phyloP scores from a whole-genome alignment of 495 filamentous ascomycete genomes.

The Podospora bellae-mahoneyi region DNA sequence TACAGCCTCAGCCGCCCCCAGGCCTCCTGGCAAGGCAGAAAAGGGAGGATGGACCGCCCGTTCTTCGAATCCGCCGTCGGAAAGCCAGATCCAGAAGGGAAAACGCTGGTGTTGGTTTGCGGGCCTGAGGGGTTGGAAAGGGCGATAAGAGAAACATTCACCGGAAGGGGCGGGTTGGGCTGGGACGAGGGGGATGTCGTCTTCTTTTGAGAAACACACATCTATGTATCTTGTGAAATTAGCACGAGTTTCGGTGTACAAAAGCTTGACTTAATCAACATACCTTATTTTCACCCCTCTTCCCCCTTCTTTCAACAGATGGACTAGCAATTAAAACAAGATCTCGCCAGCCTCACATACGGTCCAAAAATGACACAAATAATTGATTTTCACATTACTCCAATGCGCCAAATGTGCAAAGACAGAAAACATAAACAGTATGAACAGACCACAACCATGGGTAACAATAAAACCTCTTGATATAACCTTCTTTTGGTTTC shows the following conservation, averaged over 20 bases:
- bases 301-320: no score
- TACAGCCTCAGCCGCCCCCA: slow-evolving; percentile 68
- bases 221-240: no score
- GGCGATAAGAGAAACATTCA: slow-evolving; percentile 58
- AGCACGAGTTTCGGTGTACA: no score
- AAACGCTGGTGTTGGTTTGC: slow-evolving; percentile 75
- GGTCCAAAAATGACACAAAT: neutral
- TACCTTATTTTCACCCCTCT: no score
- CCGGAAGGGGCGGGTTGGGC: slow-evolving; percentile 50
- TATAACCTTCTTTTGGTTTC: neutral
- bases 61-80: slow-evolving; percentile 62
- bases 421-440: neutral
- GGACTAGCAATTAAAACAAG: neutral
- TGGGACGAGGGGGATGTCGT: slow-evolving; percentile 79
- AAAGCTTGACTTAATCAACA: no score
- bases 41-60: slow-evolving; percentile 63
- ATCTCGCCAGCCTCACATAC: neutral
- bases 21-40: slow-evolving; percentile 64
- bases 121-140: slow-evolving; percentile 79
- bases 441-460: neutral
- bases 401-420: neutral
- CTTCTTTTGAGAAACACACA: slow-evolving; percentile 60
- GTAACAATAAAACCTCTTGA: neutral
- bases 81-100: slow-evolving; percentile 35
- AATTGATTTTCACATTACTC: neutral